Percentiles rank a stretch among this genome's conserved stretches.
Conservation (phyloP, 306 rosid species). For the Vigna reflexopilosa region DNA sequence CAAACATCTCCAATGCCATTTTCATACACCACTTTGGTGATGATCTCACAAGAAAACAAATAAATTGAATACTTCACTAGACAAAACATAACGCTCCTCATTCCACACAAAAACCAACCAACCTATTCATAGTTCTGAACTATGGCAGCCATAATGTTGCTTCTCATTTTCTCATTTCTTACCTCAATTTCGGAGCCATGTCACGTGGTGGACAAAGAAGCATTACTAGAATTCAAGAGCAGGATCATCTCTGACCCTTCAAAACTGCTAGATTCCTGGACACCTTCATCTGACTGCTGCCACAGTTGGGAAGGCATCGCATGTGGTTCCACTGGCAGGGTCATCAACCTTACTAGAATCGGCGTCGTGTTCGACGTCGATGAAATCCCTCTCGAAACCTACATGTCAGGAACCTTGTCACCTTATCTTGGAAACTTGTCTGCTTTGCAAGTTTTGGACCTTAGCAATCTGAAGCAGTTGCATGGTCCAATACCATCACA, state of each 20-base stretch:
- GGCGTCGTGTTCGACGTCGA: constrained; percentile 46
- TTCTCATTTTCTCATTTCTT: constrained; percentile 36
- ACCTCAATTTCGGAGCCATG: constrained; percentile 52
- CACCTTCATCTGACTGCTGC: constrained; percentile 65
- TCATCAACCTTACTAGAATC: constrained; percentile 50
- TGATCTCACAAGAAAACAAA: background rate
- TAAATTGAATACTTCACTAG: too few relatives aligned
- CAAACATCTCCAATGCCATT: background rate
- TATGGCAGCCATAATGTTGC: constrained; percentile 1
- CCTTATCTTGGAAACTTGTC: constrained; percentile 76
- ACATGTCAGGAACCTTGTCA: constrained; percentile 62
- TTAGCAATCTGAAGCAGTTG: constrained; percentile 57
- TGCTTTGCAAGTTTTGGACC: constrained; percentile 54
- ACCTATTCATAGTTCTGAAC: constrained; percentile 2
- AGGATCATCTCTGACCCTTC: constrained; percentile 65
- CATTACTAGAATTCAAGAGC: constrained; percentile 61
- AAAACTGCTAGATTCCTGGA: constrained; percentile 59
- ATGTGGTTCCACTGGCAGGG: constrained; percentile 63
- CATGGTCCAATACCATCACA: constrained; percentile 63
- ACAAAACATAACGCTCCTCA: background rate
- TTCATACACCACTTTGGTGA: background rate
- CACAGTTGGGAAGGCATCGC: constrained; percentile 61
- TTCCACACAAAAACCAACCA: background rate
- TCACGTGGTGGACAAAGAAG: constrained; percentile 57
- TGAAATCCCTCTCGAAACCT: constrained; percentile 56